phyloP scores from a whole-genome alignment of 2,329 filamentous ascomycete genomes.

The Fusarium guadeloupense region DNA sequence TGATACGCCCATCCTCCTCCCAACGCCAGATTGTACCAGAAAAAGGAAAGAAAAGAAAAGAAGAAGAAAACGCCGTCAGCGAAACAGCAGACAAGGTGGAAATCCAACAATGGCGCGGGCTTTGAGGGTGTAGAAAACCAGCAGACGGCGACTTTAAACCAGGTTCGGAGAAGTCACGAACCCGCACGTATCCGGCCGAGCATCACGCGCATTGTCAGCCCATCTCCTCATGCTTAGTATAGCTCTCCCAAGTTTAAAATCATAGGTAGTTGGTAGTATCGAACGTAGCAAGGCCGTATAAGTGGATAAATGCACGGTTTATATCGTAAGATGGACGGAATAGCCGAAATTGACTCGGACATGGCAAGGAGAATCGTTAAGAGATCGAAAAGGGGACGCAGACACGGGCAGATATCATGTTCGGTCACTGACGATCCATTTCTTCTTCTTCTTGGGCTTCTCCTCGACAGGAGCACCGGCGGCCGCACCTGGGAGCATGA shows the following conservation, averaged over 20 bases:
- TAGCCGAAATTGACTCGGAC: slow-evolving; percentile 14
- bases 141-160: slow-evolving; percentile 4
- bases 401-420: slow-evolving; percentile 46
- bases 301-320: slow-evolving; percentile 26
- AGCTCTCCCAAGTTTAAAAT: slow-evolving; percentile 8
- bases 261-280: slow-evolving; percentile 21
- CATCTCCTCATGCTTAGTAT: slow-evolving; percentile 5
- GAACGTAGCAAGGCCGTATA: slow-evolving; percentile 34
- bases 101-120: neutral
- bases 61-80: slow-evolving; percentile 32
- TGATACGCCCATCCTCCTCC: slow-evolving; percentile 11
- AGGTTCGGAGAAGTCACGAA: neutral
- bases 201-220: neutral
- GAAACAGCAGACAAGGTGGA: slow-evolving; percentile 1
- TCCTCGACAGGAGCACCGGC: slow-evolving; percentile 26
- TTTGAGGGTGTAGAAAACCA: neutral
- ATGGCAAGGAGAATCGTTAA: slow-evolving; percentile 22
- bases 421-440: slow-evolving; percentile 56
- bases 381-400: slow-evolving; percentile 11
- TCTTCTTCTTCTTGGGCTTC: slow-evolving; percentile 58
- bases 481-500: slow-evolving; percentile 34
- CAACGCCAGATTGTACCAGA: slow-evolving; percentile 37
- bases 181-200: neutral
- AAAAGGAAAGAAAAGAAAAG: slow-evolving; percentile 33
- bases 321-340: slow-evolving; percentile 31